These are phyloP conservation scores for Apiospora pterosperma DNA, from an alignment of 2,329 filamentous ascomycete species.

Conservation along the genomic window DNA sequence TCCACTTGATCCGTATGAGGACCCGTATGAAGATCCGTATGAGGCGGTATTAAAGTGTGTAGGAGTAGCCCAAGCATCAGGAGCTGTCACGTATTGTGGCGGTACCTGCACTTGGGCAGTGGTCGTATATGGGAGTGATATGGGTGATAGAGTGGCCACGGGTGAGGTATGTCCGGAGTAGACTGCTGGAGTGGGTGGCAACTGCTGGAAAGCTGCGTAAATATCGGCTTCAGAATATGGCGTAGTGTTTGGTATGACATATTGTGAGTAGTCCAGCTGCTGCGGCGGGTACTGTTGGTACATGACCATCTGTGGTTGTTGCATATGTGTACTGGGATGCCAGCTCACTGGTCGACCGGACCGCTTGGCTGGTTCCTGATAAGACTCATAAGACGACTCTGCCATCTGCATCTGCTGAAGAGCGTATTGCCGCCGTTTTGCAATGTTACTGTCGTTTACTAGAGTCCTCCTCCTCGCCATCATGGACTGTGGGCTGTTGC, in stretches of 20 bases:
- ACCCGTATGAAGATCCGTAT: background rate
- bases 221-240: slow-evolving; percentile 39
- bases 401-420: slow-evolving; percentile 34
- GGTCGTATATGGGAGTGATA: slow-evolving; percentile 43
- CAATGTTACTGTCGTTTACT: slow-evolving; percentile 46
- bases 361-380: slow-evolving; percentile 32
- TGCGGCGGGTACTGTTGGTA: slow-evolving; percentile 22
- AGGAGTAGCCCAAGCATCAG: slow-evolving; percentile 34
- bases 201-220: slow-evolving; percentile 37
- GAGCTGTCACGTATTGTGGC: slow-evolving; percentile 33
- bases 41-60: slow-evolving; percentile 28
- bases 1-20: slow-evolving; percentile 16
- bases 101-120: slow-evolving; percentile 26
- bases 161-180: slow-evolving; percentile 60
- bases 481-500: slow-evolving; percentile 61
- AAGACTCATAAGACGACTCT: slow-evolving; percentile 19
- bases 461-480: slow-evolving; percentile 54
- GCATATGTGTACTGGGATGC: slow-evolving; percentile 62
- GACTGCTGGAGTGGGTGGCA: slow-evolving; percentile 49
- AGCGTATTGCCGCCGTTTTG: slow-evolving; percentile 43
- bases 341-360: slow-evolving; percentile 66
- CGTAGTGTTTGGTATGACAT: slow-evolving; percentile 35
- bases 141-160: slow-evolving; percentile 49
- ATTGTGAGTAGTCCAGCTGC: slow-evolving; percentile 32
- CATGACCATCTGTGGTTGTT: slow-evolving; percentile 33